Evolutionary conservation across 2,329 filamentous ascomycete genomes (phyloP).

Genomic region (Cyclaneusma minus): DNA sequence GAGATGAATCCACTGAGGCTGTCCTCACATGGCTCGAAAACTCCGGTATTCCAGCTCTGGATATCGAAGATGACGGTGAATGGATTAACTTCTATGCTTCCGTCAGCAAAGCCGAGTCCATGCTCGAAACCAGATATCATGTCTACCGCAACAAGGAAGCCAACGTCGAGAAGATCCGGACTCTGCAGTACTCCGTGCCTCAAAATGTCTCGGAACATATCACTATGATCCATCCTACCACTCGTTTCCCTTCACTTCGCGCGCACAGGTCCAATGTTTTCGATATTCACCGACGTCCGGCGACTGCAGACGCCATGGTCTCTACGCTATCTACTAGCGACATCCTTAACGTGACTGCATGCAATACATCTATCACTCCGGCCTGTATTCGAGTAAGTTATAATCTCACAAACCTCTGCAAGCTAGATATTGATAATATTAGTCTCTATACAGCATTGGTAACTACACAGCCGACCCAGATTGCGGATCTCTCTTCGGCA

Average conservation of each 20-base stretch:
- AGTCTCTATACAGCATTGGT: conserved; percentile 27
- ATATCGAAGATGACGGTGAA: conserved; percentile 23
- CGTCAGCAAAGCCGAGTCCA: conserved; percentile 20
- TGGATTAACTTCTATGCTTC: conserved; percentile 10
- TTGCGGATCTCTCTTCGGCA: conserved; percentile 48
- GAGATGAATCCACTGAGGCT: conserved; percentile 19
- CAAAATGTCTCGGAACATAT: conserved; percentile 18
- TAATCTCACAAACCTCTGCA: conserved; percentile 12
- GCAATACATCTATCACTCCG: conserved; percentile 18
- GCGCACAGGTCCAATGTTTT: too few relatives aligned
- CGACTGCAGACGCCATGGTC: too few relatives aligned
- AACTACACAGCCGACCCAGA: conserved; percentile 36
- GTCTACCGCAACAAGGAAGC: conserved; percentile 19
- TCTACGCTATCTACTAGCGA: too few relatives aligned
- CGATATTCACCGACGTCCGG: too few relatives aligned
- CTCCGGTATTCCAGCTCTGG: conserved; percentile 22
- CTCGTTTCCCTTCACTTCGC: too few relatives aligned
- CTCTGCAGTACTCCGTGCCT: conserved; percentile 24
- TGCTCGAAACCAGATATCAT: conserved; percentile 23
- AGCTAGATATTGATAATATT: conserved; percentile 6
- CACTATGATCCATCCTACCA: conserved; percentile 25
- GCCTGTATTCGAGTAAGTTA: conserved; percentile 19
- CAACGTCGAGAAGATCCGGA: conserved; percentile 20
- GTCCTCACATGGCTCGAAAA: conserved; percentile 28
- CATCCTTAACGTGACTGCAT: conserved; percentile 12